Evolutionary conservation across 1,284 basidiomycete genomes (phyloP), one percentile per base, ranked within the genome.

Genomic region (Amylostereum chailletii): DNA sequence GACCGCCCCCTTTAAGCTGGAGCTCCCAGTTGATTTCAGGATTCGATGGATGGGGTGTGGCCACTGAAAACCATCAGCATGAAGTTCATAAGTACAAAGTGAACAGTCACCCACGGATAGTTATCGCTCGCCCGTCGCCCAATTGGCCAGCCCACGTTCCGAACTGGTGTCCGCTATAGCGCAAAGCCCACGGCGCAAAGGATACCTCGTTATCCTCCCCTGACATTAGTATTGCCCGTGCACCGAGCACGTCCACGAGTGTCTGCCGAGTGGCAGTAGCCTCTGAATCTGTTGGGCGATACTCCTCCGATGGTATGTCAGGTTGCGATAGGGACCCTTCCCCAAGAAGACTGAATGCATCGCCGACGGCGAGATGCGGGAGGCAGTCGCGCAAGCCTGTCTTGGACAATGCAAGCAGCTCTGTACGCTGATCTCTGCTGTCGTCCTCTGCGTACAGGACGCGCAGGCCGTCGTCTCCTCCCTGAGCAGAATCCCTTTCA

Each of bases 111-210:
- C 61, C 57, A 89, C 89, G 65, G 47, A 99, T 77, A 6, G 90
- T 90, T 32, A 94, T 88, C 0, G 95, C 95, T 10, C 95, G 79
- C 0, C 95, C 95, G 61, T 99, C 95, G 6, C 95, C 95, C 2
- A 99, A 76, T 65, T 98, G 95, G n/a, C 94, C 93, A 1, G 95
- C 95, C 86, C 89, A 98, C 3, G 63, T 68, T 1, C 94, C 95
- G 60, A 98, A 98, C 63, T 98, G 94, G 63, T 94, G 90, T 0
- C 91, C 90, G 57, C 82, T 85, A 62, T 96, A 97, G 32, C 92
- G 75, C 32, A 92, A 72, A 5, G 88, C 83, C 90, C 91, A 96
- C 0, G 94, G 91, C 1, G 86, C 87, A 60, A 92, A 94, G 2
- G 72, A 72, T 2, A 64, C 58, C 5, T 70, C 65, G 26, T 63